A percentile compares a stretch with the other conserved stretches of the same genome.
Evolutionary conservation across 352 stramenopile species (phyloP).

Genomic region (Hyphochytrium catenoides): DNA sequence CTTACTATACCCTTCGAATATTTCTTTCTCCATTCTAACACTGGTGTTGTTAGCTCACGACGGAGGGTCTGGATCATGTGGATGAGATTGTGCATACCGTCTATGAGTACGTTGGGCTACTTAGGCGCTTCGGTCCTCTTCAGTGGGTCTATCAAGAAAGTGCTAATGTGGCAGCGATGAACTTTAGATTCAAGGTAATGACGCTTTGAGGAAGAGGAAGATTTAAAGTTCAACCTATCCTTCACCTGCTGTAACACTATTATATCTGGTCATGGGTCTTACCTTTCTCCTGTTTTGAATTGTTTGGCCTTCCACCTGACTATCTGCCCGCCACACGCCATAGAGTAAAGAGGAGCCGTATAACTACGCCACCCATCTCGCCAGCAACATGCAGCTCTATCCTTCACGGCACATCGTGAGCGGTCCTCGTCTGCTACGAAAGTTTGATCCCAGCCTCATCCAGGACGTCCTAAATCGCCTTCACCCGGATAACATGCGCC

Average conservation of each 20-base stretch:
- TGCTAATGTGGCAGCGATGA: conserved; percentile 21
- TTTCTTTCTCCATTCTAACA: too few species aligned
- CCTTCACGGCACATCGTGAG: conserved; percentile 29
- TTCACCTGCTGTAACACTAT: too few species aligned
- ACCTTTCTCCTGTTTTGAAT: too few species aligned
- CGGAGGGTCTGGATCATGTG: conserved; percentile 16
- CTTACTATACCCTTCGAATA: too few species aligned
- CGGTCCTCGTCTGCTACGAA: conserved; percentile 26
- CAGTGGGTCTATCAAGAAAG: conserved; percentile 42
- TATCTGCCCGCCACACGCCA: too few species aligned
- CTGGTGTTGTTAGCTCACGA: too few species aligned
- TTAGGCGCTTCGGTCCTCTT: conserved; percentile 18
- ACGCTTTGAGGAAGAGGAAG: too few species aligned
- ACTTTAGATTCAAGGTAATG: conserved; percentile 47
- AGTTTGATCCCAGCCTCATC: conserved; percentile 26
- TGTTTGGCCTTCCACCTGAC: too few species aligned
- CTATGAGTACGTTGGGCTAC: conserved; percentile 33
- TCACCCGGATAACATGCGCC: conserved; percentile 21
- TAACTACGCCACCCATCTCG: conserved; percentile 32
- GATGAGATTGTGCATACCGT: conserved; percentile 30
- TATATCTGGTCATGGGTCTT: too few species aligned
- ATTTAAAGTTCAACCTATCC: too few species aligned
- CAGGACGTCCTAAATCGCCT: conserved; percentile 24
- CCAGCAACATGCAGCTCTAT: conserved; percentile 35
- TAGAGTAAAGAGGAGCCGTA: conserved; percentile 46